Evolutionary conservation across 768 basidiomycete species (phyloP), one percentile per base, ranked within the genome.

Genomic region (Tulasnella sp.): DNA sequence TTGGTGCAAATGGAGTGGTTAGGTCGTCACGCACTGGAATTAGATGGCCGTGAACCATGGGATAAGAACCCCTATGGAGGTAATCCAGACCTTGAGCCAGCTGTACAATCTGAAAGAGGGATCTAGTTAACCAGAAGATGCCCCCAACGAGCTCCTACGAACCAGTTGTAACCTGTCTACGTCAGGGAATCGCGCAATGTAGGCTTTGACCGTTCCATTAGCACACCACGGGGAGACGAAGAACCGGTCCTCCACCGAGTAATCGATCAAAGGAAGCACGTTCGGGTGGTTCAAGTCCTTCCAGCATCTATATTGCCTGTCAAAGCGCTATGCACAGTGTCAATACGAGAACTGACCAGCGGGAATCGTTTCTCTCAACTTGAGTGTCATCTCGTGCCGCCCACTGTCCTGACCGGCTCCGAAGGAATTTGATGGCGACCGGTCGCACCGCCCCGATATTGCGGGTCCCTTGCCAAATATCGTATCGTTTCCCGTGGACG

Each of bases 171-270:
- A 18, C 28, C 46, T 80, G 31, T 80, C 69, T 12, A 12, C 72
- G 22, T 22, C 20, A 7, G 64, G 44, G 64, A 74, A 28, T 6
- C 46, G 22, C 40, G 42, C 16, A 16, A 74, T 6, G 31, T 73
- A 48, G 14, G 31, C 24, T 8, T 37, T 73, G 28, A 80, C 28
- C 22, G 40, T 34, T 40, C 79, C 79, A 40, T 74, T 73, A 42
- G 16, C 69, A 41, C 58, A 80, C 79, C 79, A 80, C 4, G 79
- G 79, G 4, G 72, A 73, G 37, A 80, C 46, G 20, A 80, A 50
- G 69, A 69, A 73, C 37, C 41, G 18, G 28, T 42, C 40, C 6
- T 37, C 37, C 20, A 31, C 41, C 0, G 40, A 48, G 18, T 41
- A 44, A 42, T 54, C 79, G 6, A 80, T 31, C 11, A 80, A n/a